Percentiles rank a stretch among this genome's conserved stretches.
phyloP scores from a whole-genome alignment of 179 eudicot genomes.

The Nepenthes alata region DNA sequence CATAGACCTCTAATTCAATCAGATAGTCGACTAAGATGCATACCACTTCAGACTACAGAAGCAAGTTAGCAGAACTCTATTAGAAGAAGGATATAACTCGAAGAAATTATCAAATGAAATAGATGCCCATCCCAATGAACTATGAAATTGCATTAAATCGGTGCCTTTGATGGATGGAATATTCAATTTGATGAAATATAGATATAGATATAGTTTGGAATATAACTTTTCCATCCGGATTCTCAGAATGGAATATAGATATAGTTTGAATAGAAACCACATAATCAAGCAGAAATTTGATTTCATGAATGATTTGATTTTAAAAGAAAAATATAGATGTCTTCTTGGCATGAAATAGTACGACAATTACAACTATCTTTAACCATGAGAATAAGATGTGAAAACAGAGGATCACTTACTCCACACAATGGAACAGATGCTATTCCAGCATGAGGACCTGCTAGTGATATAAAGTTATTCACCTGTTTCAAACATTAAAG shows the following conservation, averaged over 20 bases:
- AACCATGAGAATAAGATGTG: background rate
- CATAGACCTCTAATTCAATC: conserved; percentile 35
- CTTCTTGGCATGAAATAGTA: background rate
- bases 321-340: background rate
- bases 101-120: background rate
- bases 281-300: background rate
- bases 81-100: background rate
- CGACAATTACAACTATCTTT: background rate
- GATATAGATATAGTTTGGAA: too few relatives aligned
- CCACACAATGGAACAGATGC: conserved; percentile 56
- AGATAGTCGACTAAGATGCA: conserved; percentile 43
- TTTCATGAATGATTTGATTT: background rate
- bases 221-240: too few relatives aligned
- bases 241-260: too few relatives aligned
- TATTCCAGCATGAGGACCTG: conserved; percentile 67
- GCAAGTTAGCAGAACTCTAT: background rate
- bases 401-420: conserved; percentile 20
- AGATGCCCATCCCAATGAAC: background rate
- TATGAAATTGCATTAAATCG: too few relatives aligned
- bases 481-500: conserved; percentile 25
- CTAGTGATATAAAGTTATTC: conserved; percentile 48
- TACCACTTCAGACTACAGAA: conserved; percentile 32
- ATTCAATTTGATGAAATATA: too few relatives aligned
- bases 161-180: too few relatives aligned
- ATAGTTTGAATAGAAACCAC: too few relatives aligned